Evolutionary conservation across 495 filamentous ascomycete species (phyloP).

Genomic region (Xylona heveae): DNA sequence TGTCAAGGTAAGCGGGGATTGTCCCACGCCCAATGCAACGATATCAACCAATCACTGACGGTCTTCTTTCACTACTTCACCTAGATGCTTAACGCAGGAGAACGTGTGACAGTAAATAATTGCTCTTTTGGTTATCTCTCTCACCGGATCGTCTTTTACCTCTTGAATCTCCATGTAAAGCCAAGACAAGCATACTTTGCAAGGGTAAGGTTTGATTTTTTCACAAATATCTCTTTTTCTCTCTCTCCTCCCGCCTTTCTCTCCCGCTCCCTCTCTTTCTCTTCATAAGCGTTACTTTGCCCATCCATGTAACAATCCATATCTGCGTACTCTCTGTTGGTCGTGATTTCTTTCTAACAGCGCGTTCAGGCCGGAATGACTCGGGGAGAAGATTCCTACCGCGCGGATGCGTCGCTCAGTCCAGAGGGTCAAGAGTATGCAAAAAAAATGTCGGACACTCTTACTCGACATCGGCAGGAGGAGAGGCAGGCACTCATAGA

Average conservation of each 20-base stretch:
- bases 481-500: slow-evolving; percentile 50
- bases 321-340: not conserved
- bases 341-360: slow-evolving; percentile 3
- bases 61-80: slow-evolving; percentile 6
- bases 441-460: slow-evolving; percentile 61
- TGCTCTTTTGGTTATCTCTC: slow-evolving; percentile 88
- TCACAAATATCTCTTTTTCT: not conserved
- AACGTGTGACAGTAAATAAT: slow-evolving; percentile 80
- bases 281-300: no score
- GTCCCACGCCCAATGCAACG: not conserved
- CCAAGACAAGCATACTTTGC: slow-evolving; percentile 85
- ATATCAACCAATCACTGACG: slow-evolving; percentile 1
- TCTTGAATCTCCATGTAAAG: slow-evolving; percentile 95
- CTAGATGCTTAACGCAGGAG: slow-evolving; percentile 96
- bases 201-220: slow-evolving; percentile 29
- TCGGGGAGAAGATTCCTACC: slow-evolving; percentile 68
- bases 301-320: no score
- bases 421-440: slow-evolving; percentile 73
- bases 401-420: slow-evolving; percentile 66
- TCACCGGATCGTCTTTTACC: slow-evolving; percentile 91
- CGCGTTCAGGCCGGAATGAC: slow-evolving; percentile 32
- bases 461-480: slow-evolving; percentile 60
- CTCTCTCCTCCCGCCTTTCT: no score
- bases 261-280: no score
- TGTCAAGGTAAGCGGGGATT: slow-evolving; percentile 41